Conservation (phyloP, 139 green algal species). For the Zygnema cylindricum region DNA sequence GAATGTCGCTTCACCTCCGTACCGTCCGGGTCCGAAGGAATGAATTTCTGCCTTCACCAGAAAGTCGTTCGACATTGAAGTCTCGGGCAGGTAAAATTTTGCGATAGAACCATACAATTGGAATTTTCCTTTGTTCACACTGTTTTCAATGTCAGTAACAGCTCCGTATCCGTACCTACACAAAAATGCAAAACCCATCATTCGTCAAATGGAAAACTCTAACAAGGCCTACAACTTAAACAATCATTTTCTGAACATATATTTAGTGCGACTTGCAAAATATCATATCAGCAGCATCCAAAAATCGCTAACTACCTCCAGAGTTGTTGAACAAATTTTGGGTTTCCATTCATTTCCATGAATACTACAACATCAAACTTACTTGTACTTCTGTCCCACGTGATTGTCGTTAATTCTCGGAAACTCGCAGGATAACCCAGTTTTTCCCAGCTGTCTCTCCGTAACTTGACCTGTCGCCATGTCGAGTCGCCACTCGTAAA, state of each 20-base stretch:
- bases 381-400: slow-evolving; percentile 38
- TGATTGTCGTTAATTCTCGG: slow-evolving; percentile 48
- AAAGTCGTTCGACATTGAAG: not conserved
- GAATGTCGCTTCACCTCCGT: slow-evolving; percentile 30
- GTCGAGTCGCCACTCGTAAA: slow-evolving; percentile 50
- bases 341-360: not conserved
- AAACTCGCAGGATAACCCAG: slow-evolving; percentile 17
- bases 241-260: not conserved
- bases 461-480: slow-evolving; percentile 19
- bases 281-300: not conserved
- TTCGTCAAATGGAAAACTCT: not conserved
- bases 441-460: not conserved
- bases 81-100: slow-evolving; percentile 31
- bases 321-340: not conserved
- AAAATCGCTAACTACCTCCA: not conserved
- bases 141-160: not conserved
- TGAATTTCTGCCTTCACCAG: slow-evolving; percentile 27
- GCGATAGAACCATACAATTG: slow-evolving; percentile 5
- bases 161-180: slow-evolving; percentile 30
- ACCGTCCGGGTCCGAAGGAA: slow-evolving; percentile 29
- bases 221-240: not conserved
- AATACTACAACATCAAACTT: not conserved
- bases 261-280: not conserved
- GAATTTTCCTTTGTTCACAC: not conserved
- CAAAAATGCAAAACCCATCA: no score